Evolutionary conservation across 1,284 basidiomycete genomes (phyloP), one percentile per base, ranked within the genome.

Genomic region (Boletus semigastroideus): DNA sequence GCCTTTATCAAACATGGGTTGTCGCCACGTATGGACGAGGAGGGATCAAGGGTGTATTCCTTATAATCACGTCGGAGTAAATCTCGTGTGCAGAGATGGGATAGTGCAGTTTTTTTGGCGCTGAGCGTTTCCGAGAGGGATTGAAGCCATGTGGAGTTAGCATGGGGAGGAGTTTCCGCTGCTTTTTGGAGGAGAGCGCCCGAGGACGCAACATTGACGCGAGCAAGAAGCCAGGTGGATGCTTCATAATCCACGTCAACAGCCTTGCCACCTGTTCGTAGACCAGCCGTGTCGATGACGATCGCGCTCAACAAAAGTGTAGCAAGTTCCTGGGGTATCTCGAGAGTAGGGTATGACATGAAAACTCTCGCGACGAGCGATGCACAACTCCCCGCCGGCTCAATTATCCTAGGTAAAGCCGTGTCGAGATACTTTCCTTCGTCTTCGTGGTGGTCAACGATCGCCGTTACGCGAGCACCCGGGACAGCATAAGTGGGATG

Each of bases 381-480:
- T 0, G 90, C 71, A 62, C 89, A 91, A 56, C 89, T 92, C 4
- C 94, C 94, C 0, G 83, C 82, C 0, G 82, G 79, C 4, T 72
- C 68, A 51, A 97, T 78, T 47, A 83, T 70, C 17, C 94, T 81
- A 3, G 89, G 85, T 11, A 77, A 67, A 0, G 92, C 91, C 5
- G 74, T 73, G 51, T 79, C 78, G 6, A 65, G 65, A 66, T 96
- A 83, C 3, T 78, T 72, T 0, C 79, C 78, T 59, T 95, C 94
- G 70, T 98, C 94, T 39, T 81, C 85, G 68, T 99, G 95, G 67
- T 99, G 96, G 68, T 99, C 96, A n/a, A 99, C 73, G 47, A 98
- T 77, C 3, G 88, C 85, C 1, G 83, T 75, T 5, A 98, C 92
- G 10, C 71, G 69, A 9, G 74, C 70, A 22, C 69, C 65, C 7